These are phyloP conservation scores for Bipolaris gigantea DNA, from an alignment of 2,329 filamentous ascomycete species.

Conservation along the genomic window DNA sequence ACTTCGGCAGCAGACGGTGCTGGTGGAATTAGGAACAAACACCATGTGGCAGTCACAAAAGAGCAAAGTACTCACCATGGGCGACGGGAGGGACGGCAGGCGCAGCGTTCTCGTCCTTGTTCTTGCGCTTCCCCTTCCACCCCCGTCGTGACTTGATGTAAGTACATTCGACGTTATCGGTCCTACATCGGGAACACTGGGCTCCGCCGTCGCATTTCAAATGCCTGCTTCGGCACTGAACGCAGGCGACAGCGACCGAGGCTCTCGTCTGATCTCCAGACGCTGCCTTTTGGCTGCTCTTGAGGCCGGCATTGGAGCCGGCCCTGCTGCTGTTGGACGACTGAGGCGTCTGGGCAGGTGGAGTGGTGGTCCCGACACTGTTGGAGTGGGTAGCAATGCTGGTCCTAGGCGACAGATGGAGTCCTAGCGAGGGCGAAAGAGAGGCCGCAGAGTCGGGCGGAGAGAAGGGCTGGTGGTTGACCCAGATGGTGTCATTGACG, in stretches of 20 bases:
- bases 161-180: constrained; percentile 51
- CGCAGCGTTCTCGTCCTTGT: constrained; percentile 38
- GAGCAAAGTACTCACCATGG: constrained; percentile 24
- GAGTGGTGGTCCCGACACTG: constrained; percentile 34
- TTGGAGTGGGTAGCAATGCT: constrained; percentile 34
- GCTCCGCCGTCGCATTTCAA: constrained; percentile 57
- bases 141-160: constrained; percentile 58
- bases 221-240: constrained; percentile 56
- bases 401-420: constrained; percentile 36
- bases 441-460: constrained; percentile 29
- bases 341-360: constrained; percentile 37
- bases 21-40: constrained; percentile 5
- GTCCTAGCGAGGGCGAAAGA: constrained; percentile 24
- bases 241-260: constrained; percentile 52
- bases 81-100: constrained; percentile 13
- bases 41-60: background rate
- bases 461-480: constrained; percentile 29
- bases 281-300: constrained; percentile 26
- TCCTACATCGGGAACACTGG: constrained; percentile 53
- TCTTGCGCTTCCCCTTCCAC: constrained; percentile 50
- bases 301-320: constrained; percentile 20
- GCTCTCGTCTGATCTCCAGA: constrained; percentile 29
- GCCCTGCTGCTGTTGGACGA: constrained; percentile 27
- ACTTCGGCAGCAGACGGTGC: constrained; percentile 15
- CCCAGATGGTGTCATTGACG: constrained; percentile 41